Conservation (phyloP, 495 filamentous ascomycete species). For the Penicillium arizonense region DNA sequence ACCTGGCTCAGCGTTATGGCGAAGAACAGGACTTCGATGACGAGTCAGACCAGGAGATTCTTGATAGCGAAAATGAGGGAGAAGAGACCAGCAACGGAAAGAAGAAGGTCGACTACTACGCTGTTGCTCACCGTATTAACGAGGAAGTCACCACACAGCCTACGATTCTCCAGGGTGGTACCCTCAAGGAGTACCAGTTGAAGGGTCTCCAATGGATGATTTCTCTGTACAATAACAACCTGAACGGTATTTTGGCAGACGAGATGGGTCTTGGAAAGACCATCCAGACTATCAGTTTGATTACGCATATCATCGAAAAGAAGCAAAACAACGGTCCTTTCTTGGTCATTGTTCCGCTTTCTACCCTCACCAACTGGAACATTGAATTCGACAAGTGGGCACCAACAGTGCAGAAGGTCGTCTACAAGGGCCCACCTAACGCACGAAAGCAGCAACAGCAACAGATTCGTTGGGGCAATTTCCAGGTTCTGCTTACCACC, state of each 20-base stretch:
- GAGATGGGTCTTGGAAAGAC: slow-evolving; percentile 99
- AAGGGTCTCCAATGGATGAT: slow-evolving; percentile 99
- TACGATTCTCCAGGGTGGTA: slow-evolving; percentile 81
- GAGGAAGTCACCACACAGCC: slow-evolving; percentile 86
- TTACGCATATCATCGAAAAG: slow-evolving; percentile 94
- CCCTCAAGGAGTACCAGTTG: slow-evolving; percentile 93
- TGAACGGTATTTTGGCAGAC: slow-evolving; percentile 97
- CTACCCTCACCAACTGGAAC: slow-evolving; percentile 98
- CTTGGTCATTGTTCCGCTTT: slow-evolving; percentile 92
- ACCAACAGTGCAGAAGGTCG: slow-evolving; percentile 76
- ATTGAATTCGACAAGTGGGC: slow-evolving; percentile 99
- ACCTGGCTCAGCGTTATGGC: slow-evolving; percentile 73
- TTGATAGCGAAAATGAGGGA: slow-evolving; percentile 64
- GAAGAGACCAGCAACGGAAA: slow-evolving; percentile 57
- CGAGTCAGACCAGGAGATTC: slow-evolving; percentile 67
- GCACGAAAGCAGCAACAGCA: slow-evolving; percentile 88
- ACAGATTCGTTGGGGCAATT: slow-evolving; percentile 88
- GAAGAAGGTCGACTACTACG: slow-evolving; percentile 93
- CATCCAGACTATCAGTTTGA: slow-evolving; percentile 96
- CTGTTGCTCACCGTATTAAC: slow-evolving; percentile 92
- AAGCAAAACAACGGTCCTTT: slow-evolving; percentile 93
- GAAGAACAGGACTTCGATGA: slow-evolving; percentile 58
- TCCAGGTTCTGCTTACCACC: slow-evolving; percentile 94
- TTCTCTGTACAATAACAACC: slow-evolving; percentile 98
- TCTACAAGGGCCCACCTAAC: slow-evolving; percentile 95